Percentiles rank a stretch among this genome's conserved stretches.
Conservation (phyloP, 495 filamentous ascomycete genomes). For the Letharia lupina region DNA sequence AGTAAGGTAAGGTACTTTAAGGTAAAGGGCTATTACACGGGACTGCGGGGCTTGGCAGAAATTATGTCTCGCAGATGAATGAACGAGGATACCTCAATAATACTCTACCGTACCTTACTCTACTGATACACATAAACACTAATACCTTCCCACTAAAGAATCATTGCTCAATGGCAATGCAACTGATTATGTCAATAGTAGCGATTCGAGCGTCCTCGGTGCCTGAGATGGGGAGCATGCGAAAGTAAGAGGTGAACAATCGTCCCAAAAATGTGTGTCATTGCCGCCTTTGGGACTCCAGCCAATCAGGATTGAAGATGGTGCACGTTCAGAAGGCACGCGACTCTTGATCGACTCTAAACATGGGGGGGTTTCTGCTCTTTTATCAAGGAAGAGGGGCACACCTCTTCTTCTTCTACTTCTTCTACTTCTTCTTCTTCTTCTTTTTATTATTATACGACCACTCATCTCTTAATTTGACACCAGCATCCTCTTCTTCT, state of each 20-base stretch:
- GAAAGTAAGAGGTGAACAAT: neutral
- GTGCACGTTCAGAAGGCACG: slow-evolving; percentile 5
- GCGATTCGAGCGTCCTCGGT: neutral
- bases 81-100: no score
- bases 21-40: no score
- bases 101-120: no score
- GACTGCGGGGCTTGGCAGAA: no score
- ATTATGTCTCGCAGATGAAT: no score
- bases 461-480: neutral
- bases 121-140: no score
- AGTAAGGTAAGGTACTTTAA: no score
- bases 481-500: neutral
- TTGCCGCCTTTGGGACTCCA: neutral
- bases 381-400: slow-evolving; percentile 1
- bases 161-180: neutral
- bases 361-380: neutral
- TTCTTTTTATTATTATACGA: neutral
- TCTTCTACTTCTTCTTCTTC: neutral
- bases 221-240: neutral
- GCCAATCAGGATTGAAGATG: neutral
- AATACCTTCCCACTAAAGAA: no score
- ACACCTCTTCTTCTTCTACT: neutral
- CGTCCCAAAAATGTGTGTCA: neutral
- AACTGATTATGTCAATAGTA: no score
- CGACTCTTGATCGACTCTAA: neutral